Percentiles rank a stretch among this genome's conserved stretches.
phyloP scores from a whole-genome alignment of 352 stramenopile genomes.

The Aphanomyces stellatus region DNA sequence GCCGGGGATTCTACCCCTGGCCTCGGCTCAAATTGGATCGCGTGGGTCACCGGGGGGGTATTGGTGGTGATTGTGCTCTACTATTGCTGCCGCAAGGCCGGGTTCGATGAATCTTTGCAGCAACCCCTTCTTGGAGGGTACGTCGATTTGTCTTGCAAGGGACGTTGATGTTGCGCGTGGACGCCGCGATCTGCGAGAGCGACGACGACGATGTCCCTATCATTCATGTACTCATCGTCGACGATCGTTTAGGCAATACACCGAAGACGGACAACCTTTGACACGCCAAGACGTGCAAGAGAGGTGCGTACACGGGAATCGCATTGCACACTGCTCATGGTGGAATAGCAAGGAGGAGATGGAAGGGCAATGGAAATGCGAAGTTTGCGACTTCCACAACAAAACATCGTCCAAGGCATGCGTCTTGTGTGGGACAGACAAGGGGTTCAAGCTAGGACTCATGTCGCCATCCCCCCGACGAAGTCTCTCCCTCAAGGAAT shows the following conservation, averaged over 20 bases:
- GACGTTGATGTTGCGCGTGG: no score
- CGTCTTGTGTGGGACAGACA: slow-evolving; percentile 74
- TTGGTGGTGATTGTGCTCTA: slow-evolving; percentile 84
- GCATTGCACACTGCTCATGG: neutral
- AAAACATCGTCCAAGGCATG: slow-evolving; percentile 67
- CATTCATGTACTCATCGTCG: neutral
- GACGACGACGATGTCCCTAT: neutral
- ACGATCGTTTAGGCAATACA: slow-evolving; percentile 47
- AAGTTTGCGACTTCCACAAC: slow-evolving; percentile 86
- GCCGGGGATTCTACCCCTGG: neutral
- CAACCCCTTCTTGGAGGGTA: slow-evolving; percentile 66
- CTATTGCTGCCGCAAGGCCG: slow-evolving; percentile 78
- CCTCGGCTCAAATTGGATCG: slow-evolving; percentile 52
- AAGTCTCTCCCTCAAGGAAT: slow-evolving; percentile 18
- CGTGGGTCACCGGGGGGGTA: slow-evolving; percentile 73
- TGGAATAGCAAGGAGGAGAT: slow-evolving; percentile 58
- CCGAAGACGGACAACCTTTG: slow-evolving; percentile 77
- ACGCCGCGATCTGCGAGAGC: no score
- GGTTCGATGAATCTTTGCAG: slow-evolving; percentile 82
- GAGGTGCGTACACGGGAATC: no score
- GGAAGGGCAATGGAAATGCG: slow-evolving; percentile 76
- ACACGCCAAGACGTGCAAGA: slow-evolving; percentile 82
- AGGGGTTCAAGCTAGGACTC: slow-evolving; percentile 64
- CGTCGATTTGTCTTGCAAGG: neutral
- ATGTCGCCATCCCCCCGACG: slow-evolving; percentile 29